Conservation (phyloP, 1,284 basidiomycete species). For the Tylopilus sp. region DNA sequence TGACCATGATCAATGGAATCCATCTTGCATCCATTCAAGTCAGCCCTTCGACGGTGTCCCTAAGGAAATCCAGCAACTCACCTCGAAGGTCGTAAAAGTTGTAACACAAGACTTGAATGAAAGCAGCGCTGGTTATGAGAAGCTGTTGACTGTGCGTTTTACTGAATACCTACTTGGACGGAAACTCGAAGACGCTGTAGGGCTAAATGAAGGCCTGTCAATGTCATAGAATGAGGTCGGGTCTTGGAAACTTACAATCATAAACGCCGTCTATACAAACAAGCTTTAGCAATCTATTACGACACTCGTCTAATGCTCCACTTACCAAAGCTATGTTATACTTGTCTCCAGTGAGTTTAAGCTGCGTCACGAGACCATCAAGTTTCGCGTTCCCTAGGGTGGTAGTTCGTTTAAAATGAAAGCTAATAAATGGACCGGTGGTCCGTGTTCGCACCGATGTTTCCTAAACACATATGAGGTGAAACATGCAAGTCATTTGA, state of each 20-base stretch:
- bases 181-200: neutral
- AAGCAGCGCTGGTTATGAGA: neutral
- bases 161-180: constrained; percentile 1
- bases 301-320: neutral
- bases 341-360: constrained; percentile 1
- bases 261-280: neutral
- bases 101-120: neutral
- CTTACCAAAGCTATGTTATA: constrained; percentile 6
- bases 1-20: constrained; percentile 8
- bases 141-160: neutral
- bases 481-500: neutral
- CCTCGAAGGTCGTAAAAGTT: neutral
- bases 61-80: neutral
- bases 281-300: neutral
- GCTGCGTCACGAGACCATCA: constrained; percentile 5
- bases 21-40: neutral
- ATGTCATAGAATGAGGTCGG: neutral
- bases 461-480: neutral
- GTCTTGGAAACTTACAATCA: neutral
- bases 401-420: neutral
- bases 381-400: constrained; percentile 7
- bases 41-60: neutral
- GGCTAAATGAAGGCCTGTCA: neutral
- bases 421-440: neutral
- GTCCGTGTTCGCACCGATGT: neutral